Percentiles rank a stretch among this genome's conserved stretches.
Conservation (phyloP, 1,284 basidiomycete species). For the Sphaerobolus stellatus region DNA sequence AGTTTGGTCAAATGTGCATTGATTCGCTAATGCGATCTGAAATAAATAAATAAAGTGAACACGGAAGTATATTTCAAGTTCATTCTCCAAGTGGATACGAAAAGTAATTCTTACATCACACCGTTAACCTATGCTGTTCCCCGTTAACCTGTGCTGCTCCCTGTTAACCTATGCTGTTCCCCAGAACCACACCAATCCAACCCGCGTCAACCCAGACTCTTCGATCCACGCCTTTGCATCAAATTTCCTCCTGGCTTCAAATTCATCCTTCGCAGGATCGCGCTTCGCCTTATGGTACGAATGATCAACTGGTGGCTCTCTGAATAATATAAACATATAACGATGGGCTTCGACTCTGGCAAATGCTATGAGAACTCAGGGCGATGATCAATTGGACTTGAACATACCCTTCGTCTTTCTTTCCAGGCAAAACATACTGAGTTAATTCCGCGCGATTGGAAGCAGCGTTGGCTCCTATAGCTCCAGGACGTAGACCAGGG, state of each 20-base stretch:
- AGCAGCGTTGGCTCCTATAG: neutral
- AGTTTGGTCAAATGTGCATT: no score
- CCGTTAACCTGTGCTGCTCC: no score
- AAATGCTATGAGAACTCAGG: neutral
- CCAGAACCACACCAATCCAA: constrained; percentile 4
- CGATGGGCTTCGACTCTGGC: neutral
- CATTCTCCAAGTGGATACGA: no score
- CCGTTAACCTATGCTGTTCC: no score
- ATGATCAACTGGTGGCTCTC: neutral
- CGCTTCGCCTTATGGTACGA: neutral
- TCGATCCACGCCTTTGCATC: neutral
- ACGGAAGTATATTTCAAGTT: no score
- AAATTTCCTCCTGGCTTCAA: constrained; percentile 4
- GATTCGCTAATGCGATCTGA: no score
- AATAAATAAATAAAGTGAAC: no score
- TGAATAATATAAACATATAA: neutral
- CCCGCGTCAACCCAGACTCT: neutral
- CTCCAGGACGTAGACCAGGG: neutral
- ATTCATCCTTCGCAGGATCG: neutral
- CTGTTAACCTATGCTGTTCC: neutral
- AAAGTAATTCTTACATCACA: no score
- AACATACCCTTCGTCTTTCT: neutral
- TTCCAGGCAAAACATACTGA: constrained; percentile 2
- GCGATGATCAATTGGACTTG: neutral
- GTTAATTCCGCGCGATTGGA: neutral